Evolutionary conservation across 2,329 filamentous ascomycete genomes (phyloP), one percentile per base, ranked within the genome.

Genomic region (Lizonia empirigonia): DNA sequence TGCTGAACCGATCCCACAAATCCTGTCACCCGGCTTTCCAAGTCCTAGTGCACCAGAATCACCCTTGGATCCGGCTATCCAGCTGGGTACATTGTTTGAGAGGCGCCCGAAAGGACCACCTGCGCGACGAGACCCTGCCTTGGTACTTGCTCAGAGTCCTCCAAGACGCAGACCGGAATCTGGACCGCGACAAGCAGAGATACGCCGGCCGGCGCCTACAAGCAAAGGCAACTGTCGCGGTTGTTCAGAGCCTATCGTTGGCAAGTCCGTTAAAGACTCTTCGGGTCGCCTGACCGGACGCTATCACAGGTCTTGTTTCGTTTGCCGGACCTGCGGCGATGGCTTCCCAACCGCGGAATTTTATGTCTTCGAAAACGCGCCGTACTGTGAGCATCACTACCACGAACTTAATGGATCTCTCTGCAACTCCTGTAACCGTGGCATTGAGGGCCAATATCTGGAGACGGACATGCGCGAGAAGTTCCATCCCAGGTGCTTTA

Each of bases 241-340:
- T 1, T 99, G 94, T 72, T 80, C 83, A 3, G 78, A 88, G 36
- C 77, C 82, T 6, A 97, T 99, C 63, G 83, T 85, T 35, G 93
- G 91, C 16, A 97, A 97, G 76, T 96, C 91, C 1, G 86, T 99
- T 50, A 96, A 93, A 26, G 96, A 91, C 12, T 91, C 91, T 0
- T 94, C 97, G 64, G 94, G 94, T 13, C 87, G 92, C 19, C 79
- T 99, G 19, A 96, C 90, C 0, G 94, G 94, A 8, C 87, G 91
- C 57, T 99, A 96, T 73, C 94, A 99, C 79, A 96, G 95, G 72
- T 83, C 88, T 4, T 99, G 93, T 61, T 97, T 99, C 69, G 89
- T 93, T 9, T 99, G 94, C 80, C 84, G 85, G 4, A 91, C 88
- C 1, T 99, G 94, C 77, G 79, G 80, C 9, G 82, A 86, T 45